phyloP scores from a whole-genome alignment of 805 yeast genomes.

The Hanseniaspora hatyaiensis region DNA sequence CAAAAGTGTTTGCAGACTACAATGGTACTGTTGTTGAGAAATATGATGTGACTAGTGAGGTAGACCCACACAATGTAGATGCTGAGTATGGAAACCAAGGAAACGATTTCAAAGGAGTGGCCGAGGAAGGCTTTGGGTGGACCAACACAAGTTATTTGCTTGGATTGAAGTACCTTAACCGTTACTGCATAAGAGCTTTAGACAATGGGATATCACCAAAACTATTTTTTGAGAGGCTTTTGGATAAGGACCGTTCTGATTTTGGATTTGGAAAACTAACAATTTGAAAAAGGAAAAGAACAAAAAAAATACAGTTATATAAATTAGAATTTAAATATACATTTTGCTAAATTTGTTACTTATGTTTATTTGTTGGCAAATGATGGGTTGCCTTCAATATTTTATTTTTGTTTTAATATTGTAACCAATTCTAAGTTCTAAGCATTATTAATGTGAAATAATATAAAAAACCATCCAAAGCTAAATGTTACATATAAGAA shows the following conservation, averaged over 20 bases:
- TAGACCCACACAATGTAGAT: constrained; percentile 80
- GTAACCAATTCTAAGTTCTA: too few species aligned
- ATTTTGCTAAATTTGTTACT: too few species aligned
- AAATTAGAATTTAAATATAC: too few species aligned
- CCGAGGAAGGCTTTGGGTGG: constrained; percentile 97
- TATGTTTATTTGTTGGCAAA: too few species aligned
- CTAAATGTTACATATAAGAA: too few species aligned
- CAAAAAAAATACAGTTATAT: too few species aligned
- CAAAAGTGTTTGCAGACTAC: constrained; percentile 78
- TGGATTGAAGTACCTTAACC: constrained; percentile 57
- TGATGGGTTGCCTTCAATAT: too few species aligned
- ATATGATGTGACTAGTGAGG: constrained; percentile 73
- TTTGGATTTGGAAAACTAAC: constrained; percentile 26
- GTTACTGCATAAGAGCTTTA: constrained; percentile 59
- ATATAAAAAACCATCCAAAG: too few species aligned
- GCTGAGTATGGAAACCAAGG: constrained; percentile 99
- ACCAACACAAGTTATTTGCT: constrained; percentile 76
- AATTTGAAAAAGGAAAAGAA: neutral
- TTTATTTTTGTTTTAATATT: too few species aligned
- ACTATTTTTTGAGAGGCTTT: constrained; percentile 43
- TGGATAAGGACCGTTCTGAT: constrained; percentile 31
- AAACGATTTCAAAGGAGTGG: constrained; percentile 79
- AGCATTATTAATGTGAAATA: too few species aligned
- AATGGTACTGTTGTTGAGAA: constrained; percentile 94
- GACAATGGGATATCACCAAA: constrained; percentile 70